Evolutionary conservation across 2,329 filamentous ascomycete genomes (phyloP).

Genomic region (Xylariaceae sp.): DNA sequence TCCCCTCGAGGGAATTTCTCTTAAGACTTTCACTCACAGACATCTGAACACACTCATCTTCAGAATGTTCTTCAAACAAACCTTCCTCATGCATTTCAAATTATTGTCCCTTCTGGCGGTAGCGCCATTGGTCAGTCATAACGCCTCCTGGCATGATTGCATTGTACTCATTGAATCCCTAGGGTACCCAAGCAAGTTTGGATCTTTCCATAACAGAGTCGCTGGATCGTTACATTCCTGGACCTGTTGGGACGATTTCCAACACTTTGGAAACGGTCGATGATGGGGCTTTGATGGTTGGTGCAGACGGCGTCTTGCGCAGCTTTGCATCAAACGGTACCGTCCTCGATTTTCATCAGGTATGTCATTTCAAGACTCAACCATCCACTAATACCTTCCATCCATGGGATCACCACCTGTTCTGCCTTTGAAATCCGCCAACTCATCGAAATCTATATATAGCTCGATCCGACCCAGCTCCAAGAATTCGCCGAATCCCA

Average conservation of each 20-base stretch:
- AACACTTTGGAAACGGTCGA: slow-evolving; percentile 6
- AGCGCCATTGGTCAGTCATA: slow-evolving; percentile 5
- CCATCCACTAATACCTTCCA: slow-evolving; percentile 3
- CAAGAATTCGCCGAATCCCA: slow-evolving; percentile 5
- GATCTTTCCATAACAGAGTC: slow-evolving; percentile 2
- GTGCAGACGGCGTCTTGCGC: slow-evolving; percentile 5
- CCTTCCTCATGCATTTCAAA: slow-evolving; percentile 5
- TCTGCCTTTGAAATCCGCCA: not conserved
- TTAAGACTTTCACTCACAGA: too few species aligned
- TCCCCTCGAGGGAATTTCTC: too few species aligned
- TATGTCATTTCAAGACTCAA: slow-evolving; percentile 1
- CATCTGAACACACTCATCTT: too few species aligned
- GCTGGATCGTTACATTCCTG: slow-evolving; percentile 7
- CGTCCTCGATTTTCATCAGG: slow-evolving; percentile 7
- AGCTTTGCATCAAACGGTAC: slow-evolving; percentile 6
- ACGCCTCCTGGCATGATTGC: slow-evolving; percentile 2
- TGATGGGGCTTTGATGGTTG: slow-evolving; percentile 6
- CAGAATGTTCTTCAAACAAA: too few species aligned
- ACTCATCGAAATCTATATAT: slow-evolving; percentile 3
- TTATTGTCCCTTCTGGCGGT: slow-evolving; percentile 1
- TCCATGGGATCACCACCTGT: too few species aligned
- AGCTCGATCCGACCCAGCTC: slow-evolving; percentile 7
- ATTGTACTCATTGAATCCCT: slow-evolving; percentile 3
- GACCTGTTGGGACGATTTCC: slow-evolving; percentile 3
- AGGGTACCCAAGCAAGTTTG: slow-evolving; percentile 5